Evolutionary conservation across 768 basidiomycete genomes (phyloP).

Genomic region (Phaeotremella skinneri): DNA sequence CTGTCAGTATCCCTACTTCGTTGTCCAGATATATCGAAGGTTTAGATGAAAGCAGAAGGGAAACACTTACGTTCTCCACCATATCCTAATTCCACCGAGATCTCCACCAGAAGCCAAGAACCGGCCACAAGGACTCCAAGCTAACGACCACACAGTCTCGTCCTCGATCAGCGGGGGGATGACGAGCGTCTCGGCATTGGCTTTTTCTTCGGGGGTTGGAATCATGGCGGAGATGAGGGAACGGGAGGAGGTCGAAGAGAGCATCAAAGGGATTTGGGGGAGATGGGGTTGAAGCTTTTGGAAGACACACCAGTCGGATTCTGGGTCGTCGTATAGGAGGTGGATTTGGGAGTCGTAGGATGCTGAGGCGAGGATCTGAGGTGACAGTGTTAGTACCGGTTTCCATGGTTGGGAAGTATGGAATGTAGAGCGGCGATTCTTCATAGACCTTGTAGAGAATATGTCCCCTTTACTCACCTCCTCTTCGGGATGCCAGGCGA

Average conservation of each 20-base stretch:
- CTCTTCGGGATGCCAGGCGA: slow-evolving; percentile 92
- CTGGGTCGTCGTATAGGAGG: slow-evolving; percentile 86
- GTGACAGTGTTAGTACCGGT: background rate
- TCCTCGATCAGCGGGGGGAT: slow-evolving; percentile 48
- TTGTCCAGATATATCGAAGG: background rate
- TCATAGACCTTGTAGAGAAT: too few relatives aligned
- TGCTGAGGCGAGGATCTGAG: slow-evolving; percentile 86
- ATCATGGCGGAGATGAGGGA: slow-evolving; percentile 17
- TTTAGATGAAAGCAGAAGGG: too few relatives aligned
- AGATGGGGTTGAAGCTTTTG: slow-evolving; percentile 60
- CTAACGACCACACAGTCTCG: slow-evolving; percentile 85
- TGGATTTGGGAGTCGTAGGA: slow-evolving; percentile 97
- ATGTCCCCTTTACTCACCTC: slow-evolving; percentile 64
- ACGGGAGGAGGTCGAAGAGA: slow-evolving; percentile 11
- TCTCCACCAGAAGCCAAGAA: slow-evolving; percentile 88
- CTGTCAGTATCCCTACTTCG: background rate
- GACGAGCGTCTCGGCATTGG: slow-evolving; percentile 23
- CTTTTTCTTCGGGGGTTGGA: slow-evolving; percentile 21
- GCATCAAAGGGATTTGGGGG: slow-evolving; percentile 26
- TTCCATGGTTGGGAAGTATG: too few relatives aligned
- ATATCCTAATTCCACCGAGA: slow-evolving; percentile 76
- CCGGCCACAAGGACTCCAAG: slow-evolving; percentile 70
- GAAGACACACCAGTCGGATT: slow-evolving; percentile 90
- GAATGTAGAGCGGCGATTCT: too few relatives aligned
- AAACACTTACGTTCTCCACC: slow-evolving; percentile 60